Conservation (phyloP, 495 filamentous ascomycete species). For the Annulohypoxylon bovei region DNA sequence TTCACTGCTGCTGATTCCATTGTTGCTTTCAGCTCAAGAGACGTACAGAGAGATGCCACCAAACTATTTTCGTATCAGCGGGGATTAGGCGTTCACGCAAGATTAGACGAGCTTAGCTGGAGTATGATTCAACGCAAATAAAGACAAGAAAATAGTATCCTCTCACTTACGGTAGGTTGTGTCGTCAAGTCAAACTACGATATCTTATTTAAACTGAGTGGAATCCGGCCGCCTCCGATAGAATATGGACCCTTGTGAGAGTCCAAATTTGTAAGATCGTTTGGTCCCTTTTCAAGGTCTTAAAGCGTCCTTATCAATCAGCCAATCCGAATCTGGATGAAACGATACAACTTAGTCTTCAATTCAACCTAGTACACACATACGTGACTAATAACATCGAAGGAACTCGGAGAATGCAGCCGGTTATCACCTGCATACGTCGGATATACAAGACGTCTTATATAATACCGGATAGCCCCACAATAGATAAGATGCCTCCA, state of each 20-base stretch:
- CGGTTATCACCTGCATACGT: slow-evolving; percentile 1
- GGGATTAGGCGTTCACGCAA: background rate
- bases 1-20: slow-evolving; percentile 68
- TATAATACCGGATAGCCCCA: no score
- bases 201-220: background rate
- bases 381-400: slow-evolving; percentile 16
- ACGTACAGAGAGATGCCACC: background rate
- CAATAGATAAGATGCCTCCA: slow-evolving; percentile 26
- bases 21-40: slow-evolving; percentile 3
- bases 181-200: background rate
- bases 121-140: background rate
- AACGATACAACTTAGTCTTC: background rate
- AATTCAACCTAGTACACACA: background rate
- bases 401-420: background rate
- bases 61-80: background rate
- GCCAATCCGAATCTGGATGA: background rate
- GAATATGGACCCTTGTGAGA: background rate
- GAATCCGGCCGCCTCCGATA: slow-evolving; percentile 24
- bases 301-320: slow-evolving; percentile 3
- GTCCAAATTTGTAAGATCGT: background rate
- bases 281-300: background rate
- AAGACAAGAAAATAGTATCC: background rate
- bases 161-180: background rate
- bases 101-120: background rate
- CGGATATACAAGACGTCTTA: no score